Base-by-base conservation (phyloP, 371 early-diverging fungal genomes). In the Circinella umbellata region DNA sequence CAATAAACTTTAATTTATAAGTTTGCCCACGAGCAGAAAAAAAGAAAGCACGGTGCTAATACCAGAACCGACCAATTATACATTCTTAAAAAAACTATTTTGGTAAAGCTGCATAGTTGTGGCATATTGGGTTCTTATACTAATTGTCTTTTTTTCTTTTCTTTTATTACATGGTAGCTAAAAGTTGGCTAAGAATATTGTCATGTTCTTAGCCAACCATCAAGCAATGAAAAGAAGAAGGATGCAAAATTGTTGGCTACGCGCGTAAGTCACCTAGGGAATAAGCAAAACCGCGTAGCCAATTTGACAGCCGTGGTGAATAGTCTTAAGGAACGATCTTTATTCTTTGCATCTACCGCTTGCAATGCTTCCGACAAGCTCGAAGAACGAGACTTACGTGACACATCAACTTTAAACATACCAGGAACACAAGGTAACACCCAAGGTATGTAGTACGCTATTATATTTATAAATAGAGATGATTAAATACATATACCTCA, bases 221-320 rank as follows among this genome's bases (percentile, higher is more conserved):
- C 60, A 59, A 59, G 4, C 36, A 37, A 59, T 37, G 4, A 11
- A 59, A 59, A 37, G 60, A 59, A 37, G 60, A 59, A 59, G 36
- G 60, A 27, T 59, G 36, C 60, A 0, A 37, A 18, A 59, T 59
- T 37, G 34, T 10, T 37, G 60, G 60, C 27, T 59, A 59, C 37
- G 18, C 60, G 14, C 34, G 60, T n/a, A 10, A 59, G 60, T n/a
- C 60, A 59, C 60, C 60, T 51, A 7, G 51, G 51, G 51, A 51
- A 51, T 7, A 6, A n/a, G 4, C 51, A 51, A 51, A 51, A 51
- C 51, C 51, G n/a, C 2, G 8, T 51, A 51, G 51, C 51, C 2
- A 51, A 51, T 51, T 51, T 51, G 51, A 51, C 51, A 51, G 51
- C 6, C 51, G 7, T 51, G 51, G 51, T 51, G 51, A 51, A 51